Conservation (phyloP, 352 stramenopile genomes). For the Globisporangium yorkense region DNA sequence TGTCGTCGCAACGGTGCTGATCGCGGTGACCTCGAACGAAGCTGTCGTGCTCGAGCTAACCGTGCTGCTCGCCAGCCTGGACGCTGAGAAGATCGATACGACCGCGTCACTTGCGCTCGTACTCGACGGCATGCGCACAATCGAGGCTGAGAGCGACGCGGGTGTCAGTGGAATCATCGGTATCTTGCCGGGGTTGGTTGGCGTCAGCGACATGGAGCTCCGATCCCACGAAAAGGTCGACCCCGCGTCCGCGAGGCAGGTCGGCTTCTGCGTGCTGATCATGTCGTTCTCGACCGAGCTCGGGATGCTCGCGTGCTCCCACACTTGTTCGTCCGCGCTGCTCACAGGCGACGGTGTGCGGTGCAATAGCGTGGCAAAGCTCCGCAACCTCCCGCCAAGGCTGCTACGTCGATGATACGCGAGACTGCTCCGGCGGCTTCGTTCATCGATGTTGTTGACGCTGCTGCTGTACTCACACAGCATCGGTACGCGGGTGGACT, state of each 20-base stretch:
- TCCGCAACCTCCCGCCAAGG: constrained; percentile 6
- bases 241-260: not conserved
- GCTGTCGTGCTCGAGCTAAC: not conserved
- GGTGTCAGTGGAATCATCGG: not conserved
- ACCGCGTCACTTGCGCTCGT: not conserved
- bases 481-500: not conserved
- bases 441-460: not conserved
- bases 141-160: constrained; percentile 1
- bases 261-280: not conserved
- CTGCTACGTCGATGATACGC: constrained; percentile 7
- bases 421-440: constrained; percentile 1
- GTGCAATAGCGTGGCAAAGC: constrained; percentile 8
- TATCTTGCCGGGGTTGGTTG: not conserved
- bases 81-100: not conserved
- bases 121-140: not conserved
- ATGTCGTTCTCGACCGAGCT: constrained; percentile 13
- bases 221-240: not conserved
- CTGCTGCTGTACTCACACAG: not conserved
- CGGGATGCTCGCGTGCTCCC: not conserved
- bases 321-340: not conserved
- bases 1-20: not conserved
- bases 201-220: not conserved
- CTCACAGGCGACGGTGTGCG: constrained; percentile 1
- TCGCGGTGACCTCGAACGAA: not conserved
- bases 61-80: not conserved